These are phyloP conservation scores for Trichoderma atrobrunneum DNA, from an alignment of 2,329 filamentous ascomycete species.

Conservation along the genomic window DNA sequence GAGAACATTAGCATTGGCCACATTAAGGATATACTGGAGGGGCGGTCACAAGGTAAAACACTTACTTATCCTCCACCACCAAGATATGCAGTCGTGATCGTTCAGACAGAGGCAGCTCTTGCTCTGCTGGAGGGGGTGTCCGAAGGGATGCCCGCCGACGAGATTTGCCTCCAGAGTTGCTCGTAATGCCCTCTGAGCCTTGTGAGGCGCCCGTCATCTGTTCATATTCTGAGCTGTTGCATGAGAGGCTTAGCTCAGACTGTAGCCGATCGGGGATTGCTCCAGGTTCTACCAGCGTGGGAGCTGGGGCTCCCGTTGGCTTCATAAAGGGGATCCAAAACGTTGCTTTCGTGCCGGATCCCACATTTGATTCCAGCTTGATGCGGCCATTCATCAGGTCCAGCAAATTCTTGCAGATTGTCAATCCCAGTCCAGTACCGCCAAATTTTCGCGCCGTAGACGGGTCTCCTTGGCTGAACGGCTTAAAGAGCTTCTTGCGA, in stretches of 20 bases:
- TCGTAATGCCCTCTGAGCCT: constrained; percentile 27
- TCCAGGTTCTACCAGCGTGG: constrained; percentile 59
- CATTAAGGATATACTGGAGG: not conserved
- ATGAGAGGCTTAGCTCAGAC: constrained; percentile 62
- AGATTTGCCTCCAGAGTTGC: constrained; percentile 25
- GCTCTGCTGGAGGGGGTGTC: constrained; percentile 38
- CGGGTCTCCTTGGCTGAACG: constrained; percentile 78
- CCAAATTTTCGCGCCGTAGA: constrained; percentile 77
- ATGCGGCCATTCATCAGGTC: constrained; percentile 80
- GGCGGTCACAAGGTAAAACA: constrained; percentile 19
- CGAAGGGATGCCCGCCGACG: constrained; percentile 36
- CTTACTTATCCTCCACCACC: constrained; percentile 78
- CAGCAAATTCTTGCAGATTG: constrained; percentile 77
- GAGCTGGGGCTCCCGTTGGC: constrained; percentile 49
- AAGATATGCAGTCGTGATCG: constrained; percentile 66
- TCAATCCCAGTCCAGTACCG: constrained; percentile 73
- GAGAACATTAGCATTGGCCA: constrained; percentile 24
- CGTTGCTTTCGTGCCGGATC: constrained; percentile 67
- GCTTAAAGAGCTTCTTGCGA: constrained; percentile 68
- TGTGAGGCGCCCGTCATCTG: constrained; percentile 42
- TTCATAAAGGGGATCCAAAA: constrained; percentile 79
- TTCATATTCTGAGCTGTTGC: constrained; percentile 64
- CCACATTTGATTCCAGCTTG: constrained; percentile 62
- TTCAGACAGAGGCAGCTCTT: constrained; percentile 54
- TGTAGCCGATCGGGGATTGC: constrained; percentile 66